phyloP scores from a whole-genome alignment of 2,329 filamentous ascomycete genomes.

The Hirsutella thompsonii region DNA sequence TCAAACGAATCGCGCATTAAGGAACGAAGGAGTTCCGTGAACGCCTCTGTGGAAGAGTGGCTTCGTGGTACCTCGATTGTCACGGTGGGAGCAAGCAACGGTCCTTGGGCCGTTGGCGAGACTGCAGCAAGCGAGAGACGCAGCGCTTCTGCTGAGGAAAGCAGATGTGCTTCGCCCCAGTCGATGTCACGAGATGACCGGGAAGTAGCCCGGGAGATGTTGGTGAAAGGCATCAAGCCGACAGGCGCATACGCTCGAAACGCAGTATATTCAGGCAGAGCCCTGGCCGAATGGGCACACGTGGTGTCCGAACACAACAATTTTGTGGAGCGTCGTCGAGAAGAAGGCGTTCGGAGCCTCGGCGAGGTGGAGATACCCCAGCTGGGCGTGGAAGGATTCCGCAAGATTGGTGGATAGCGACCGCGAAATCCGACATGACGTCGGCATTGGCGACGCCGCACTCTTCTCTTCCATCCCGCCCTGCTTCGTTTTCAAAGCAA shows the following conservation, averaged over 20 bases:
- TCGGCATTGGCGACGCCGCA: no score
- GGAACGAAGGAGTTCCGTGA: conserved; percentile 14
- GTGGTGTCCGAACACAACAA: conserved; percentile 69
- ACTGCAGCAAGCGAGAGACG: background rate
- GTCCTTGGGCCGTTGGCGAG: background rate
- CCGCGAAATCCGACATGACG: background rate
- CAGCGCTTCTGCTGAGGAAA: conserved; percentile 2
- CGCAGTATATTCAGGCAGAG: conserved; percentile 54
- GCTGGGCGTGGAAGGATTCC: conserved; percentile 28
- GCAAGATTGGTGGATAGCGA: conserved; percentile 18
- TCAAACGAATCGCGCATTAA: background rate
- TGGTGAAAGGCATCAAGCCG: conserved; percentile 32
- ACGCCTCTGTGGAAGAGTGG: conserved; percentile 17
- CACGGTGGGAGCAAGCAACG: background rate
- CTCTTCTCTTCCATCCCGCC: no score
- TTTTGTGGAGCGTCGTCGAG: conserved; percentile 63
- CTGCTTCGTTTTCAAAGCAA: no score
- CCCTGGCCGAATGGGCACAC: conserved; percentile 66
- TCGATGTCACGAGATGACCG: background rate
- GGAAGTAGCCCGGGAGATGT: conserved; percentile 12
- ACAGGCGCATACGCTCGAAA: conserved; percentile 29
- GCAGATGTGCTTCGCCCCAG: background rate
- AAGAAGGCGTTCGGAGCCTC: conserved; percentile 57
- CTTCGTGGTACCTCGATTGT: conserved; percentile 8
- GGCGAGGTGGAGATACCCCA: conserved; percentile 49